Percentiles rank a stretch among this genome's conserved stretches.
Conservation (phyloP, 768 basidiomycete genomes). For the Mycena rosella region DNA sequence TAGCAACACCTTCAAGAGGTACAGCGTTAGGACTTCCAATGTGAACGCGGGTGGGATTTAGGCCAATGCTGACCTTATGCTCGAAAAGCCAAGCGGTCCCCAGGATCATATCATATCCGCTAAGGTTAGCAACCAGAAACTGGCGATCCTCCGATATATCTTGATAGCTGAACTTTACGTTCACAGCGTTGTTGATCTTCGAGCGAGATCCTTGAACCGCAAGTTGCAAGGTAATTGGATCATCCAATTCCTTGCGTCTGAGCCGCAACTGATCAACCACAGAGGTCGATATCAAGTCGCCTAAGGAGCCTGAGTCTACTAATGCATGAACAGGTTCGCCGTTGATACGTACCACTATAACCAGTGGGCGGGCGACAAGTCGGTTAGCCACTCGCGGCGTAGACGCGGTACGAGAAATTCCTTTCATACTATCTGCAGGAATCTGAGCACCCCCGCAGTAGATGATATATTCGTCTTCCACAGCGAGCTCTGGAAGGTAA, state of each 20-base stretch:
- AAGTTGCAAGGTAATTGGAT: background rate
- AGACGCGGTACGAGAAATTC: background rate
- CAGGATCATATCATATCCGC: background rate
- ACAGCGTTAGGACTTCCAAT: background rate
- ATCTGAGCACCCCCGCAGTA: background rate
- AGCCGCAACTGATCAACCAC: background rate
- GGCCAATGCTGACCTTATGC: background rate
- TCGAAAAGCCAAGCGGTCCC: background rate
- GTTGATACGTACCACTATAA: background rate
- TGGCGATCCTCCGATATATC: background rate
- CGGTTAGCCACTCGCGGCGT: background rate
- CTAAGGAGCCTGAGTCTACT: background rate
- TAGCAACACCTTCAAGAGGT: background rate
- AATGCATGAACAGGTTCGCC: background rate
- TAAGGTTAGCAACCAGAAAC: background rate
- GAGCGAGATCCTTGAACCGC: background rate
- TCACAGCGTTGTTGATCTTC: background rate
- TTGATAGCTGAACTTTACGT: background rate
- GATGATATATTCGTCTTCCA: background rate
- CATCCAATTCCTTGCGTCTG: background rate
- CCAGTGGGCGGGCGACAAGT: background rate
- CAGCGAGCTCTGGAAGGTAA: background rate
- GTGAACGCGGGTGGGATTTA: background rate
- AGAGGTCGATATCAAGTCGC: background rate
- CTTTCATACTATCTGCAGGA: background rate